phyloP scores from a whole-genome alignment of 78 protist genomes.

The Polysphondylium violaceum region DNA sequence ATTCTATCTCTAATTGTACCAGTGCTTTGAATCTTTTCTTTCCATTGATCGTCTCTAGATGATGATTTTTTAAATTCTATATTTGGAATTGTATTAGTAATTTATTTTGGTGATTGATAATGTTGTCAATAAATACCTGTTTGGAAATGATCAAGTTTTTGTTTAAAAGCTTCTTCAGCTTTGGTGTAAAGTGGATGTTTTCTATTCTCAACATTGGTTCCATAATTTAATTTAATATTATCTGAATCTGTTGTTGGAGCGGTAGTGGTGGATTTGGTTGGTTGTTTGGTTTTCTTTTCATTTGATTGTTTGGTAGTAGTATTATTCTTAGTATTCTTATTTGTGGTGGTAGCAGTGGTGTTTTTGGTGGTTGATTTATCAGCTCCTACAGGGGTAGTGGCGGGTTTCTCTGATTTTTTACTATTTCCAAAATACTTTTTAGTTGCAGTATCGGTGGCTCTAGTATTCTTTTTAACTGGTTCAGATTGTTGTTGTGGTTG shows the following conservation, averaged over 20 bases:
- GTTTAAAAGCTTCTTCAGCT: background rate
- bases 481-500: too few species aligned
- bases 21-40: conserved; percentile 42
- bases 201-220: background rate
- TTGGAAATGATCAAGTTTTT: background rate
- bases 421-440: too few species aligned
- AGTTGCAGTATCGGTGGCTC: too few species aligned
- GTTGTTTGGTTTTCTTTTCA: background rate
- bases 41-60: conserved; percentile 62
- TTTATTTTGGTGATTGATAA: background rate
- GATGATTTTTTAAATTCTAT: conserved; percentile 31
- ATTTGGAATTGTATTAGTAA: background rate
- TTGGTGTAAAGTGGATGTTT: background rate
- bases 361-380: too few species aligned
- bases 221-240: background rate
- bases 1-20: conserved; percentile 71
- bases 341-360: too few species aligned
- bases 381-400: too few species aligned
- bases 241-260: background rate
- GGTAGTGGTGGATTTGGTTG: background rate
- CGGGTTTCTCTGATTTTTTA: too few species aligned
- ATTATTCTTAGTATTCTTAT: too few species aligned
- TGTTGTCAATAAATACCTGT: background rate
- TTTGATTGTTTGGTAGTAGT: background rate
- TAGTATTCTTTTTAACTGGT: too few species aligned